Base-by-base conservation (phyloP, 805 yeast genomes). In the Priceomyces haplophilus region DNA sequence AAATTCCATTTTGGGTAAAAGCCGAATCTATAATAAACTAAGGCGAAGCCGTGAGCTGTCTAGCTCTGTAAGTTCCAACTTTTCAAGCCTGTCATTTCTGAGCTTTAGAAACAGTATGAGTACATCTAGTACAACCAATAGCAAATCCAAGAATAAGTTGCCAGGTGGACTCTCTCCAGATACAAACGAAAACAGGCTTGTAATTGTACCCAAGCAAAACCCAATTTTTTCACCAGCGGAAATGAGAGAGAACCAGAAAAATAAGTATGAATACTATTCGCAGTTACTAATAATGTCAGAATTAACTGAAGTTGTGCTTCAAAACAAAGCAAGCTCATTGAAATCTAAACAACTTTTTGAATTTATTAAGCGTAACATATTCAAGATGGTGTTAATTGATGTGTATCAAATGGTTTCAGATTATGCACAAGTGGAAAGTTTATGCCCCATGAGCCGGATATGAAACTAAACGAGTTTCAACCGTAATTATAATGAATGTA, bases 301-400 rank as follows among this genome's bases (percentile, higher is more conserved):
- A 17, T 32, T 27, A 27, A 37, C 58, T 7, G 34, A 55, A 32
- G 29, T 36, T 37, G 50, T 24, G 46, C 47, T 31, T 23, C 20
- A 44, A 44, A 33, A 43, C 49, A 12, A 46, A 40, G 19, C 38
- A 19, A 30, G 39, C 33, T 27, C 44, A 21, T 40, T 45, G 3
- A 58, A 56, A 38, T 42, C 62, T 31, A 44, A 54, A 23, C 56
- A 55, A 45, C 55, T 67, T 31, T 48, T 69, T 48, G 72, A 66
- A 29, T 70, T 69, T 42, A 52, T 70, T 38, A 62, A 65, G 41
- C 53, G 58, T 44, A 51, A 48, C 41, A 53, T 68, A 7, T 57
- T 69, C 47, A 63, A 61, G 47, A 64, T 70, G 42, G 59, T 70
- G 16, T 55, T 67, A 21, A 56, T 69, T 16, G 75, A 70, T 49